Conservation (phyloP, 1,284 basidiomycete genomes). For the Meira nashicola region DNA sequence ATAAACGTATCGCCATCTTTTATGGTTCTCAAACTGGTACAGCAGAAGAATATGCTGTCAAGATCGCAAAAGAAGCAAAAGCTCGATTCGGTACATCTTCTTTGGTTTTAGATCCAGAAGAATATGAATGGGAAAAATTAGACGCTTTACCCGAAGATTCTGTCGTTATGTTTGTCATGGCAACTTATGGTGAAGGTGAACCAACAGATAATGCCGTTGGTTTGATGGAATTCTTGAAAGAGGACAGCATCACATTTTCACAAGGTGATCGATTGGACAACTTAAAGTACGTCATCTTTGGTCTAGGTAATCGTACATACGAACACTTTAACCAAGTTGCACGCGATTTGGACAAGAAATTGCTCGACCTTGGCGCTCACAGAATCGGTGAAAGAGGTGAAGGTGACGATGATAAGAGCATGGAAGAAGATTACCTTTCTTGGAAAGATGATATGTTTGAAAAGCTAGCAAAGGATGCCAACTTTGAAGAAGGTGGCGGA, state of each 20-base stretch:
- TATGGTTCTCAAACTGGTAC: conserved; percentile 52
- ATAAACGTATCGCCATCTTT: conserved; percentile 51
- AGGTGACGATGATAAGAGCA: conserved; percentile 97
- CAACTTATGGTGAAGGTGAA: conserved; percentile 97
- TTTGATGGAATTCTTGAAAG: conserved; percentile 84
- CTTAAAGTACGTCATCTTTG: conserved; percentile 91
- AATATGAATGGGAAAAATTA: conserved; percentile 90
- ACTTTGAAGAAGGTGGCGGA: conserved; percentile 90
- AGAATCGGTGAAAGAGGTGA: conserved; percentile 88
- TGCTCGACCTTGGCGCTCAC: conserved; percentile 74
- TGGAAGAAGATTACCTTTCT: conserved; percentile 99
- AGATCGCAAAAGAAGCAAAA: conserved; percentile 51
- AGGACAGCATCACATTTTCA: conserved; percentile 78
- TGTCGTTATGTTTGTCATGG: conserved; percentile 88
- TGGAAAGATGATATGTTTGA: conserved; percentile 99
- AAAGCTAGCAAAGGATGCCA: conserved; percentile 71
- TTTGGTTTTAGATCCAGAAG: conserved; percentile 49
- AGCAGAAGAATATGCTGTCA: conserved; percentile 51
- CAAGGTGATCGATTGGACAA: conserved; percentile 74
- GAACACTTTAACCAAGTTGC: conserved; percentile 81
- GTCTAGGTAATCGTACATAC: conserved; percentile 82
- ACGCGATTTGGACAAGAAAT: conserved; percentile 69
- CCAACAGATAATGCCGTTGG: conserved; percentile 97
- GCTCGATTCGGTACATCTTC: conserved; percentile 50
- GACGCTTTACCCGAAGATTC: conserved; percentile 81